Percentiles rank a stretch among this genome's conserved stretches.
phyloP scores from a whole-genome alignment of 495 filamentous ascomycete species.

The Neurospora sp. region DNA sequence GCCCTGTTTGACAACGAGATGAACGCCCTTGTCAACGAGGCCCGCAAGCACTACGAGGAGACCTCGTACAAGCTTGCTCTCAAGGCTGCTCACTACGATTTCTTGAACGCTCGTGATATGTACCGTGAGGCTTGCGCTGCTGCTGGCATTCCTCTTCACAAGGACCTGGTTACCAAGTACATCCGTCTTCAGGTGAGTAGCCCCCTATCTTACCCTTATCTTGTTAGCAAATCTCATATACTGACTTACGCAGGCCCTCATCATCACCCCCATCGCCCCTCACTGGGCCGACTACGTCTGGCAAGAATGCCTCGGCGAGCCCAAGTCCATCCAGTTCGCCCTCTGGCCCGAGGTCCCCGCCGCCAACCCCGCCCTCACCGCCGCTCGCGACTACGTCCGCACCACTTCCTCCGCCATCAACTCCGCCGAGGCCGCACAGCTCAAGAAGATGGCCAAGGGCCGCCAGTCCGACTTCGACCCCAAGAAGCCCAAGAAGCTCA shows the following conservation, averaged over 20 bases:
- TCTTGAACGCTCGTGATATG: conserved; percentile 73
- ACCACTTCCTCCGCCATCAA: conserved; percentile 67
- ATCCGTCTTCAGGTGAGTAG: conserved; percentile 61
- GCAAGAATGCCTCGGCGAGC: conserved; percentile 74
- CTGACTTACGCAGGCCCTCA: conserved; percentile 32
- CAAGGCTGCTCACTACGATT: conserved; percentile 83
- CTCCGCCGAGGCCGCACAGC: conserved; percentile 67
- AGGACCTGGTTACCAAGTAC: conserved; percentile 62
- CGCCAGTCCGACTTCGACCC: conserved; percentile 74
- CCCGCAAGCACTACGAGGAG: conserved; percentile 62
- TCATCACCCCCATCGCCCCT: conserved; percentile 61
- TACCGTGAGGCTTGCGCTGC: conserved; percentile 74
- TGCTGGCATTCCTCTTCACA: conserved; percentile 74
- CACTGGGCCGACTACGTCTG: conserved; percentile 95
- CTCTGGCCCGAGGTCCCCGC: conserved; percentile 63
- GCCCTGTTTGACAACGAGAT: conserved; percentile 89
- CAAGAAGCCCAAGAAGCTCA: conserved; percentile 81
- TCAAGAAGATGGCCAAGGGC: conserved; percentile 83
- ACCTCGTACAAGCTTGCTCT: conserved; percentile 86
- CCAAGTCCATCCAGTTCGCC: conserved; percentile 65
- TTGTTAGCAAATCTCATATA: conserved; percentile 41
- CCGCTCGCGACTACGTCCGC: conserved; percentile 72
- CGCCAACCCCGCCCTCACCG: conserved; percentile 51
- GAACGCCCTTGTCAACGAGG: conserved; percentile 68
- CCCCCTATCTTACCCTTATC: not conserved